Base-by-base conservation (phyloP, 2,329 filamentous ascomycete genomes). In the Penicillium sp. region DNA sequence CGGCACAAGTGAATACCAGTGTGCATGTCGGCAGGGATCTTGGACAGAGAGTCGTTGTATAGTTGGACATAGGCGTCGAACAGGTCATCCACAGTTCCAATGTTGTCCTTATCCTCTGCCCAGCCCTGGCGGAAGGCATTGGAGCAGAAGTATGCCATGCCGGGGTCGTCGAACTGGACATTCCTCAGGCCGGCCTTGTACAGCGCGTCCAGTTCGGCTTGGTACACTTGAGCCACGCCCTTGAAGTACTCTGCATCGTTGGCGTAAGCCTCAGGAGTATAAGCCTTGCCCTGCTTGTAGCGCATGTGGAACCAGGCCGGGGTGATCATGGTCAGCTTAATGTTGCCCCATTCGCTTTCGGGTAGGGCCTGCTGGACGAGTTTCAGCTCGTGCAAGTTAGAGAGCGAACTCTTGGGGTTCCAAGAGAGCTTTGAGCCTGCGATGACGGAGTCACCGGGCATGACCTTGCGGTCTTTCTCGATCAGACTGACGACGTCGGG, bases 1-100 rank as follows among this genome's bases (percentile, higher is more conserved):
- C 68, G 81, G 79, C 89, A 91, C 46, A 91, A 77, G 67, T 92
- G 89, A 21, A 92, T 86, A 21, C 89, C 89, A 1, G 89, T 82
- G 70, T 91, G 87, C 78, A 91, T 83, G 66, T 91, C 88, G 1
- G 76, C 68, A 0, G 88, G 87, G 1, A 84, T 74, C 60, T 82
- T 81, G 64, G 77, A 75, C 61, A 90, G 78, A 61, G 79, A 84
- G 69, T 88, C 84, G 68, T 91, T 91, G 78, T 91, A 91, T 56
- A 90, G 82, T 54, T 80, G 77, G 66, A 92, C 87, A 73, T 92
- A 92, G 13, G 85, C 82, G 60, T 90, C 87, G 12, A 92, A 80
- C 23, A 90, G 83, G 59, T 87, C 84, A 34, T 89, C 87, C 2
- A 87, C 82, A 0, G 83, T 82, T 67, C 84, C 83, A 40, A 80